A percentile compares a stretch with the other conserved stretches of the same genome.
These are phyloP conservation scores for Selaginella moellendorffii DNA, from an alignment of 75 land plant genomes.

Conservation along the genomic window DNA sequence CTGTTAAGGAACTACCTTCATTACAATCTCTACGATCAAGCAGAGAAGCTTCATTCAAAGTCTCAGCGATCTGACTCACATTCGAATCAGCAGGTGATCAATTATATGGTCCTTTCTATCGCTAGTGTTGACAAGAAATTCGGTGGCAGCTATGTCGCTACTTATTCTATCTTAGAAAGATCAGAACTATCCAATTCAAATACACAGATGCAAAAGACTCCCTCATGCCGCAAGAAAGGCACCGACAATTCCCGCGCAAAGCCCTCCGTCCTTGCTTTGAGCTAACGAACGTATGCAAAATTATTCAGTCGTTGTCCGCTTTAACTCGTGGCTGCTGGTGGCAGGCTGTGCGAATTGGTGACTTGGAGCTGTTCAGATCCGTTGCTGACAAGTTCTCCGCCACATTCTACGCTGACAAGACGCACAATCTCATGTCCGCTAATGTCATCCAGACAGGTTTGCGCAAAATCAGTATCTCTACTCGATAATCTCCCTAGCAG, in stretches of 20 bases:
- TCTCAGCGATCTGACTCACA: constrained; percentile 96
- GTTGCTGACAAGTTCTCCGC: constrained; percentile 73
- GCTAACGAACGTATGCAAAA: no score
- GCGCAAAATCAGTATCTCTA: constrained; percentile 85
- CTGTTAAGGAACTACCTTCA: constrained; percentile 89
- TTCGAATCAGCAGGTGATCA: constrained; percentile 93
- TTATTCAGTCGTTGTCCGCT: no score
- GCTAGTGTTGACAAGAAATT: no score
- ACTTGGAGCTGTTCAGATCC: constrained; percentile 56
- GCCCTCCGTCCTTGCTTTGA: constrained; percentile 89
- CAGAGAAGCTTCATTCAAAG: constrained; percentile 91
- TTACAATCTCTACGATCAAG: constrained; percentile 94
- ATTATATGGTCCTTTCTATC: no score
- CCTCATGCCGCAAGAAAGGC: constrained; percentile 99
- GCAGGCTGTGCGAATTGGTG: no score
- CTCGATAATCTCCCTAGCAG: constrained; percentile 78
- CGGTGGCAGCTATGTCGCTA: no score
- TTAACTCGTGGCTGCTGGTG: no score
- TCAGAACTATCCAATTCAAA: constrained; percentile 86
- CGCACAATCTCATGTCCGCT: constrained; percentile 87
- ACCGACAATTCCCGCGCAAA: constrained; percentile 69
- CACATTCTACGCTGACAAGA: constrained; percentile 59
- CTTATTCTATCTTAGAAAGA: constrained; percentile 85
- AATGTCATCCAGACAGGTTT: constrained; percentile 86
- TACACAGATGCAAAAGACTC: no score